phyloP scores from a whole-genome alignment of 805 yeast species.

The Teunomyces kruisii region DNA sequence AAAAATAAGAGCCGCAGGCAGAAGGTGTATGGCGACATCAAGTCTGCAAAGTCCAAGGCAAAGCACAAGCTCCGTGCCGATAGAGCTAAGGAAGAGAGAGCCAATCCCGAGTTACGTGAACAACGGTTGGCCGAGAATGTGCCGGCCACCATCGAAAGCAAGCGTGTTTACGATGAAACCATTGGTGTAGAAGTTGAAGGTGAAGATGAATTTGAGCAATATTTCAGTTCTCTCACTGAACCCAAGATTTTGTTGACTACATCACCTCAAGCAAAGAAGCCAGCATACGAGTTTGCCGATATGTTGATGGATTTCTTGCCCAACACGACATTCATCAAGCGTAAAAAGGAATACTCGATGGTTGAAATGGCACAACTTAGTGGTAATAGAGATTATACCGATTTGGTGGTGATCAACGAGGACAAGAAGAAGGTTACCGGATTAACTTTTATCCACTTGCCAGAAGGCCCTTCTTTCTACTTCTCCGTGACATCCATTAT shows the following conservation, averaged over 20 bases:
- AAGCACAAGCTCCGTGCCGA: conserved; percentile 76
- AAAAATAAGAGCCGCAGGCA: conserved; percentile 81
- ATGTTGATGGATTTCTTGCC: conserved; percentile 82
- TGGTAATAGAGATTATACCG: conserved; percentile 81
- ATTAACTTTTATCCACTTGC: conserved; percentile 87
- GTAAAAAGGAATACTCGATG: conserved; percentile 81
- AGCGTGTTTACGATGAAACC: conserved; percentile 86
- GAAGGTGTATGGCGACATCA: conserved; percentile 68
- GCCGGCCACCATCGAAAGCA: conserved; percentile 79
- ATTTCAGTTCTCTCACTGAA: conserved; percentile 52
- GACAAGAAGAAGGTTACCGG: conserved; percentile 93
- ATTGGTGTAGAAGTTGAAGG: conserved; percentile 59
- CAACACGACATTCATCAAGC: conserved; percentile 78
- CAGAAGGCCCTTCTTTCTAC: conserved; percentile 93
- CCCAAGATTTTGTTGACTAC: conserved; percentile 93
- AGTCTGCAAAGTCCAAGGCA: conserved; percentile 71
- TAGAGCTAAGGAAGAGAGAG: conserved; percentile 84
- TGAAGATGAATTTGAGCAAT: conserved; percentile 62
- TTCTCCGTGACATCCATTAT: conserved; percentile 78
- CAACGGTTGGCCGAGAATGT: conserved; percentile 77
- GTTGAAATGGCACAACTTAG: conserved; percentile 85
- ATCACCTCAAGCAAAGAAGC: conserved; percentile 77
- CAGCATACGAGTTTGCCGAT: conserved; percentile 89
- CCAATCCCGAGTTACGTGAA: conserved; percentile 77
- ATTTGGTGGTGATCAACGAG: conserved; percentile 85